Conservation (phyloP, 495 filamentous ascomycete species). For the Daldinia loculata region DNA sequence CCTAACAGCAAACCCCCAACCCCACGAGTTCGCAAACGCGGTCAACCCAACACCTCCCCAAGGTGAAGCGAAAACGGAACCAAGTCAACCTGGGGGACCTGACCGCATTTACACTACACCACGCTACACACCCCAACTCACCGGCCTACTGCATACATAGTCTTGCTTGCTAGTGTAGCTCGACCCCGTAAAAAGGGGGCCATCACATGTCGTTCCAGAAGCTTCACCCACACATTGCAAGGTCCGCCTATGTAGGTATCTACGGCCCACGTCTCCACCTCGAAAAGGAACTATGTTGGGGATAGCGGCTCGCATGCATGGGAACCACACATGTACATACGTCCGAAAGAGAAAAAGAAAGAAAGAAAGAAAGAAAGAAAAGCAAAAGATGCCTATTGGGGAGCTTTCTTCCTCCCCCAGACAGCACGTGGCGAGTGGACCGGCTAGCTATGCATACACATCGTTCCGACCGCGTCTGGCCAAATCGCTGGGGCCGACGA, state of each 20-base stretch:
- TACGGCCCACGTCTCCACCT: not conserved
- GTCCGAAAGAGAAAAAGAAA: not conserved
- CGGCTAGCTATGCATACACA: not conserved
- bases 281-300: not conserved
- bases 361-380: no score
- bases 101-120: not conserved
- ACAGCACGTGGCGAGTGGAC: not conserved
- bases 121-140: not conserved
- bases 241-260: not conserved
- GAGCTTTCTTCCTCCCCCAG: not conserved
- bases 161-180: no score
- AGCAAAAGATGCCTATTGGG: not conserved
- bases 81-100: not conserved
- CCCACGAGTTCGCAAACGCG: not conserved
- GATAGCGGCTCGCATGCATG: not conserved
- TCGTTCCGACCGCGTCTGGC: not conserved
- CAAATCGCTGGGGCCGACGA: not conserved
- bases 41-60: not conserved
- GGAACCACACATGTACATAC: not conserved
- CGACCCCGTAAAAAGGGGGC: not conserved
- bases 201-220: not conserved
- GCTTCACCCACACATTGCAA: not conserved
- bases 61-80: conserved; percentile 2
- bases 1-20: not conserved
- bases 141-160: not conserved